phyloP scores from a whole-genome alignment of 345 rosid species.

The Boechera divaricarpa region DNA sequence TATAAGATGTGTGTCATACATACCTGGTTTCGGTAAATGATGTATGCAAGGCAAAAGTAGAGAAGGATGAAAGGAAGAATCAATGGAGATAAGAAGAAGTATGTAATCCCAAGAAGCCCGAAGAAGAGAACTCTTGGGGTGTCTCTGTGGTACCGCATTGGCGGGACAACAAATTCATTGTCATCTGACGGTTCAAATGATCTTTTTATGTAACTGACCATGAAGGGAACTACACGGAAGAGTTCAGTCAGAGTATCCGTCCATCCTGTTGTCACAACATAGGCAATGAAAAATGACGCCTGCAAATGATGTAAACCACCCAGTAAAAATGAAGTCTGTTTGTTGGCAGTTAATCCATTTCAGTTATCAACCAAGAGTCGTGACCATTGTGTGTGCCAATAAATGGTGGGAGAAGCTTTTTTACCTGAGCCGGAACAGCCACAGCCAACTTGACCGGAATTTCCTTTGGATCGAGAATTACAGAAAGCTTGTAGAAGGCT shows the following conservation, averaged over 20 bases:
- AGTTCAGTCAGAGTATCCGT: constrained; percentile 86
- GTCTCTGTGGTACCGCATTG: constrained; percentile 80
- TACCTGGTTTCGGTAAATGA: constrained; percentile 91
- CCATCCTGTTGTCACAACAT: constrained; percentile 98
- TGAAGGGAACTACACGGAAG: constrained; percentile 76
- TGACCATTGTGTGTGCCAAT: constrained; percentile 5
- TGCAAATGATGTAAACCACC: constrained; percentile 44
- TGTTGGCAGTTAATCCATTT: not conserved
- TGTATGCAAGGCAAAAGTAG: constrained; percentile 82
- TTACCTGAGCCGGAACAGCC: constrained; percentile 94
- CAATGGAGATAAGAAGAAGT: constrained; percentile 91
- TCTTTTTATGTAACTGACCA: constrained; percentile 57
- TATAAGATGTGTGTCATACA: constrained; percentile 37
- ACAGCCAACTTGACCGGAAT: constrained; percentile 80
- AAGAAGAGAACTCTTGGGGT: constrained; percentile 86
- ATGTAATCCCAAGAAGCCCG: constrained; percentile 88
- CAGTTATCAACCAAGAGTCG: not conserved
- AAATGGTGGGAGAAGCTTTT: constrained; percentile 4
- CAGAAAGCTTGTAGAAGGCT: constrained; percentile 59
- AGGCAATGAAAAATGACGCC: constrained; percentile 94
- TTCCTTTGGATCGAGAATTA: constrained; percentile 72
- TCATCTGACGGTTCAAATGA: constrained; percentile 57
- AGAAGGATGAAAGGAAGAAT: constrained; percentile 90
- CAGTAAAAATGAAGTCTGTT: not conserved
- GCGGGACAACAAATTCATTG: constrained; percentile 72